These are phyloP conservation scores for Pseudogymnoascus sp. DNA, from an alignment of 2,329 filamentous ascomycete species.

Conservation along the genomic window DNA sequence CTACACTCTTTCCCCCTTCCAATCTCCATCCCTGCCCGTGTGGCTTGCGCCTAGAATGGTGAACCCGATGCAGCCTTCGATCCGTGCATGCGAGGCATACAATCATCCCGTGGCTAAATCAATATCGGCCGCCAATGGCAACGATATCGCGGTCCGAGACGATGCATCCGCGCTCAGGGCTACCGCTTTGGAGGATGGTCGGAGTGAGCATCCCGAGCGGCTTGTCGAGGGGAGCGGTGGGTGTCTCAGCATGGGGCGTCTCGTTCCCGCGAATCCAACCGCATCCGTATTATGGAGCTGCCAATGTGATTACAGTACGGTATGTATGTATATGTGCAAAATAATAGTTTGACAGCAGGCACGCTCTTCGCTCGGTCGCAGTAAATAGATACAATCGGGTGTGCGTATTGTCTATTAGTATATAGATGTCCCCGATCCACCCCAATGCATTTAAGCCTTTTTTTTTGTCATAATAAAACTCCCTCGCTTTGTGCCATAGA, in stretches of 20 bases:
- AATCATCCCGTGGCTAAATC: neutral
- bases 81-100: neutral
- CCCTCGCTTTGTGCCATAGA: conserved; percentile 7
- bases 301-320: neutral
- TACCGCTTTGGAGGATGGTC: neutral
- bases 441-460: conserved; percentile 6
- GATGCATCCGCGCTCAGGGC: neutral
- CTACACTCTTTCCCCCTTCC: neutral
- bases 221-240: neutral
- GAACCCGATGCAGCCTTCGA: neutral
- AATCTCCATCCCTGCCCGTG: neutral
- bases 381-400: conserved; percentile 1
- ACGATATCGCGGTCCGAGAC: neutral
- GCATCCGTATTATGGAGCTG: neutral
- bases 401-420: conserved; percentile 6
- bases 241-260: neutral
- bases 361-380: neutral
- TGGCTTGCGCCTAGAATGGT: neutral
- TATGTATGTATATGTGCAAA: neutral
- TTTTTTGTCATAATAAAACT: conserved; percentile 8
- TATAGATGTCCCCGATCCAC: conserved; percentile 6
- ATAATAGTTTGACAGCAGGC: neutral
- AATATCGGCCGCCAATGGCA: neutral
- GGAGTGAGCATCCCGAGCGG: neutral
- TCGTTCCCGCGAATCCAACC: neutral